phyloP scores from a whole-genome alignment of 768 basidiomycete genomes.

The Termitomyces sp. region DNA sequence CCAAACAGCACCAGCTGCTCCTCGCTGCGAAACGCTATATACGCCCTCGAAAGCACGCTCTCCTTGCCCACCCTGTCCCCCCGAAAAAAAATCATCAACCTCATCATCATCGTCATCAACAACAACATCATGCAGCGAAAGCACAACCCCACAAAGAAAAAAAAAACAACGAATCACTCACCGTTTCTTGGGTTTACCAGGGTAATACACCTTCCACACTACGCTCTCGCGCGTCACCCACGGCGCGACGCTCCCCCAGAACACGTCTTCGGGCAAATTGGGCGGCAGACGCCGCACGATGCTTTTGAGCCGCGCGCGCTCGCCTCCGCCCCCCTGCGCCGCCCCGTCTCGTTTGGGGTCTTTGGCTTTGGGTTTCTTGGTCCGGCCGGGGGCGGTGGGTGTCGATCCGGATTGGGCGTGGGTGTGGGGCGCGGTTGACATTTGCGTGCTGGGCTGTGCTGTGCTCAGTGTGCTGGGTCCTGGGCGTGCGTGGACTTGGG shows the following conservation, averaged over 20 bases:
- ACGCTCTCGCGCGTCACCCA: slow-evolving; percentile 81
- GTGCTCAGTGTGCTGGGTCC: too few relatives aligned
- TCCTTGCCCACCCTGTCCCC: slow-evolving; percentile 70
- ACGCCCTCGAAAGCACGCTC: slow-evolving; percentile 82
- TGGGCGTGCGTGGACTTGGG: neutral
- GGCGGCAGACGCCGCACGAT: slow-evolving; percentile 87
- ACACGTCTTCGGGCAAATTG: slow-evolving; percentile 86
- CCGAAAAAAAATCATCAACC: too few relatives aligned
- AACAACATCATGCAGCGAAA: neutral
- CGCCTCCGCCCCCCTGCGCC: neutral
- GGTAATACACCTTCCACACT: slow-evolving; percentile 60
- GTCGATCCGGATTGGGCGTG: too few relatives aligned
- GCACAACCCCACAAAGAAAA: neutral
- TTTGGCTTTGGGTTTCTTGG: too few relatives aligned
- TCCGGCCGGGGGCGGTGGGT: too few relatives aligned
- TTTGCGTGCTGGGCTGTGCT: too few relatives aligned
- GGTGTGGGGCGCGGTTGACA: too few relatives aligned
- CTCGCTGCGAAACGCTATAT: slow-evolving; percentile 81
- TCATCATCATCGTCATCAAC: neutral
- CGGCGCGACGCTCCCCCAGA: slow-evolving; percentile 85
- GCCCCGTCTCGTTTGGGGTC: too few relatives aligned
- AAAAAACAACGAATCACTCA: slow-evolving; percentile 23
- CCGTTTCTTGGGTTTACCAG: slow-evolving; percentile 70
- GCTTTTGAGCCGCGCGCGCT: slow-evolving; percentile 71
- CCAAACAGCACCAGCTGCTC: slow-evolving; percentile 72